Conservation (phyloP, 1,139 yeast species). For the Debaryomyces udenii region DNA sequence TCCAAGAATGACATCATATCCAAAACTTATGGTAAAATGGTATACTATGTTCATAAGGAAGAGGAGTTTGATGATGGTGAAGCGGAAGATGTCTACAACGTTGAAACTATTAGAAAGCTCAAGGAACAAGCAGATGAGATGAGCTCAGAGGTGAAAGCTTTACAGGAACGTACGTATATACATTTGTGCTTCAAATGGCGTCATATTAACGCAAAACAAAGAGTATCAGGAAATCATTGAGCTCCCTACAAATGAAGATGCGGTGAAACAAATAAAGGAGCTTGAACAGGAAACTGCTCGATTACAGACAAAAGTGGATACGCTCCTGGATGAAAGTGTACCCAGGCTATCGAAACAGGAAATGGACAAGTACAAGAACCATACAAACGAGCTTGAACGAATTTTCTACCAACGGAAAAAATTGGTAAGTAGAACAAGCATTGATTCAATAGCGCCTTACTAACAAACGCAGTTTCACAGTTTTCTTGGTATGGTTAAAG, state of each 20-base stretch:
- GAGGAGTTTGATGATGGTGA: conserved; percentile 12
- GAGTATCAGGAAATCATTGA: conserved; percentile 7
- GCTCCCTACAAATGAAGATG: conserved; percentile 14
- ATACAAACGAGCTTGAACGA: conserved; percentile 8
- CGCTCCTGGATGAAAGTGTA: conserved; percentile 1
- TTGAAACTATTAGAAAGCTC: conserved; percentile 1
- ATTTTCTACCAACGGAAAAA: conserved; percentile 11
- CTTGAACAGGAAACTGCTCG: conserved; percentile 2
- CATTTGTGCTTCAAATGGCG: not conserved
- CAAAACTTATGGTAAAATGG: conserved; percentile 38
- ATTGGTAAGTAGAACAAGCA: conserved; percentile 10
- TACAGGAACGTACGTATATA: conserved; percentile 10
- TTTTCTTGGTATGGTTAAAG: conserved; percentile 11
- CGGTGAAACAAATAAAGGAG: conserved; percentile 1
- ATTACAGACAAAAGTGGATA: conserved; percentile 5
- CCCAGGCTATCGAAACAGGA: conserved; percentile 8
- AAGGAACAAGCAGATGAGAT: not conserved
- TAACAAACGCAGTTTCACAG: conserved; percentile 11
- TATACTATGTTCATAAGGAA: conserved; percentile 35
- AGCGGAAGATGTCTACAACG: not conserved
- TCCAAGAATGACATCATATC: conserved; percentile 26
- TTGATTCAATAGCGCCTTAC: not conserved
- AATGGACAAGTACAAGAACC: conserved; percentile 7
- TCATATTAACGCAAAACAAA: conserved; percentile 3
- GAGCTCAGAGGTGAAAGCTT: not conserved